Evolutionary conservation across 2,329 filamentous ascomycete genomes (phyloP).

Genomic region (Fusarium humuli): DNA sequence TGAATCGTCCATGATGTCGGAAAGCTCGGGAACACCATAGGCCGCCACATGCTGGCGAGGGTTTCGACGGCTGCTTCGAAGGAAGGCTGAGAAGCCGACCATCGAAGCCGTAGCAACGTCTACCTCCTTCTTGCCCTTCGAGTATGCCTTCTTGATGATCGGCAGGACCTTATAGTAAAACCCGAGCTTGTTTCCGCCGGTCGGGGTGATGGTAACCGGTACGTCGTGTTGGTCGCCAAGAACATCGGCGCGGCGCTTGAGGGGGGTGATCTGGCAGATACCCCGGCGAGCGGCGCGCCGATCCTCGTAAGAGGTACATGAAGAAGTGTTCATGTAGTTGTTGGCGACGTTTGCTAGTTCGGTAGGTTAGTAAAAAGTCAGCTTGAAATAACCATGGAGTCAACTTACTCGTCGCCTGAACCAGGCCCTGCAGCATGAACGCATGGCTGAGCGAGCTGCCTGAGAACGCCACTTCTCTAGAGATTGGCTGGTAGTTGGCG

Average conservation of each 20-base stretch:
- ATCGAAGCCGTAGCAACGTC: slow-evolving; percentile 46
- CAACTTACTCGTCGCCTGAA: slow-evolving; percentile 50
- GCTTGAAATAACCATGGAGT: rapidly evolving
- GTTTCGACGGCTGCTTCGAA: slow-evolving; percentile 38
- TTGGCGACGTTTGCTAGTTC: slow-evolving; percentile 45
- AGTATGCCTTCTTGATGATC: slow-evolving; percentile 42
- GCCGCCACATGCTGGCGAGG: slow-evolving; percentile 42
- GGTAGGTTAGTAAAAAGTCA: slow-evolving; percentile 25
- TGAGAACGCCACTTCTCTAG: slow-evolving; percentile 3
- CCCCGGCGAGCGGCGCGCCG: slow-evolving; percentile 20
- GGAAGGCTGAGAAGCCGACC: slow-evolving; percentile 36
- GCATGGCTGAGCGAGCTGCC: slow-evolving; percentile 5
- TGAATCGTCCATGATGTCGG: slow-evolving; percentile 46
- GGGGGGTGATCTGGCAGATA: slow-evolving; percentile 37
- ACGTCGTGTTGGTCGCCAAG: slow-evolving; percentile 15
- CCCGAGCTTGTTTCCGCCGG: slow-evolving; percentile 45
- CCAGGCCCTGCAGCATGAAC: slow-evolving; percentile 24
- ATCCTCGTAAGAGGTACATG: slow-evolving; percentile 19
- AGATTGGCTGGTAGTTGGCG: neutral
- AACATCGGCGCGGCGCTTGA: slow-evolving; percentile 45
- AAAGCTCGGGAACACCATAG: slow-evolving; percentile 42
- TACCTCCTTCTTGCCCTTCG: slow-evolving; percentile 38
- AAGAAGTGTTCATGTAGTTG: slow-evolving; percentile 36
- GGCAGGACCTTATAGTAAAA: slow-evolving; percentile 45
- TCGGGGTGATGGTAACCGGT: slow-evolving; percentile 6